phyloP scores from a whole-genome alignment of 2,329 filamentous ascomycete species.

The Didymella pomorum region DNA sequence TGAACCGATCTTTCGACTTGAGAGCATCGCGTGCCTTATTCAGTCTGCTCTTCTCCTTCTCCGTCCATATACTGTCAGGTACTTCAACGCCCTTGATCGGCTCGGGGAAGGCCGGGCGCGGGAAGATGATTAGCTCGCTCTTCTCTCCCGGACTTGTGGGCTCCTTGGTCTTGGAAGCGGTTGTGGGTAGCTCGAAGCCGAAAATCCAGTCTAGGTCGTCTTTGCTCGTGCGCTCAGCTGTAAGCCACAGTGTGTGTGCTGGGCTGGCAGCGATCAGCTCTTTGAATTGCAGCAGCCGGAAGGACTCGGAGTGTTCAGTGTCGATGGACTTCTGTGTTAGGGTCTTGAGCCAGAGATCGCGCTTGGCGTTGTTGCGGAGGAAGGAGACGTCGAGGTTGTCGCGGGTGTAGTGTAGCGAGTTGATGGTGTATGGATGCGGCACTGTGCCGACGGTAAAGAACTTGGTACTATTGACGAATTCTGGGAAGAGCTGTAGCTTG shows the following conservation, averaged over 20 bases:
- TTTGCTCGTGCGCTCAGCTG: slow-evolving; percentile 69
- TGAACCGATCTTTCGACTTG: slow-evolving; percentile 43
- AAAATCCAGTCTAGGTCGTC: slow-evolving; percentile 88
- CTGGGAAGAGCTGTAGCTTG: slow-evolving; percentile 70
- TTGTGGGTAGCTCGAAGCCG: slow-evolving; percentile 78
- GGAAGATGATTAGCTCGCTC: slow-evolving; percentile 59
- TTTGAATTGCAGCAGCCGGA: slow-evolving; percentile 79
- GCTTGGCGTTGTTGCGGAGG: slow-evolving; percentile 66
- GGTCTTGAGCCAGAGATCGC: slow-evolving; percentile 79
- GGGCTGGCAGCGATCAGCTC: slow-evolving; percentile 74
- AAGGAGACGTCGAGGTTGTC: slow-evolving; percentile 54
- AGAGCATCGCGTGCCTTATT: slow-evolving; percentile 58
- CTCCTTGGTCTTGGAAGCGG: slow-evolving; percentile 61
- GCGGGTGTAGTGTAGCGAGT: slow-evolving; percentile 68
- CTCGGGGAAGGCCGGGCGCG: slow-evolving; percentile 56
- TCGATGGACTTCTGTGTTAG: slow-evolving; percentile 75
- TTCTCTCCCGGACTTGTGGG: slow-evolving; percentile 66
- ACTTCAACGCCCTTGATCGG: slow-evolving; percentile 60
- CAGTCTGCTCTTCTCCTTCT: slow-evolving; percentile 65
- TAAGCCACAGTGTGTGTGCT: slow-evolving; percentile 79
- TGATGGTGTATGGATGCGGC: slow-evolving; percentile 88
- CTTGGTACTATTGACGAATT: slow-evolving; percentile 74
- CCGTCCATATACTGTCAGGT: slow-evolving; percentile 62
- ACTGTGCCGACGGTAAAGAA: slow-evolving; percentile 86
- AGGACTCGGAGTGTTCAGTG: slow-evolving; percentile 66